A percentile compares a stretch with the other conserved stretches of the same genome.
These are phyloP conservation scores for Scheffersomyces coipomensis DNA, from an alignment of 805 yeast species.

Conservation along the genomic window DNA sequence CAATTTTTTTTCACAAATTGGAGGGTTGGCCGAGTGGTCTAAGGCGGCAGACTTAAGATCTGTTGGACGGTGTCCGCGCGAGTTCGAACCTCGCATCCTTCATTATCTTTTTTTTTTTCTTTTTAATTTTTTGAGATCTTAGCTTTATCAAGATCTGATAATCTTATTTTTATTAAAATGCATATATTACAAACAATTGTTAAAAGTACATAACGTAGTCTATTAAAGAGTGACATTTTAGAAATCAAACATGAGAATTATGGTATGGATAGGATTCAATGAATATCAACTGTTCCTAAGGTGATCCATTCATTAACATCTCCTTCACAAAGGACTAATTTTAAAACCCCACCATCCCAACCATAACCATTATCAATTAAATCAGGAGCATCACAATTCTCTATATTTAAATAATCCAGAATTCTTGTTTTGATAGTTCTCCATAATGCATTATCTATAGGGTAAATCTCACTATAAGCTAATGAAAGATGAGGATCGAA, in stretches of 20 bases:
- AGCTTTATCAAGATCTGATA: too few relatives aligned
- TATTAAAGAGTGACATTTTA: too few relatives aligned
- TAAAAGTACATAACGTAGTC: too few relatives aligned
- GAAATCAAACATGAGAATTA: too few relatives aligned
- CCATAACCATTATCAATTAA: constrained; percentile 37
- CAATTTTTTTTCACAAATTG: constrained; percentile 11
- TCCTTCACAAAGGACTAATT: constrained; percentile 69
- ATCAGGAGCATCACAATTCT: constrained; percentile 37
- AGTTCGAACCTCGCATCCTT: constrained; percentile 55
- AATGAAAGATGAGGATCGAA: constrained; percentile 74
- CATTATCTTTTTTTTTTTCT: constrained; percentile 28
- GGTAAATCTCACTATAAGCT: constrained; percentile 62
- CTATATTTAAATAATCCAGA: constrained; percentile 59
- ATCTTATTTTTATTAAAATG: too few relatives aligned
- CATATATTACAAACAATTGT: too few relatives aligned
- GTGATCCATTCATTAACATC: constrained; percentile 68
- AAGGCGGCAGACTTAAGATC: constrained; percentile 54
- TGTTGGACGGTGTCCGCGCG: constrained; percentile 52
- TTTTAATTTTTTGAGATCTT: neutral
- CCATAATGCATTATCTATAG: constrained; percentile 65
- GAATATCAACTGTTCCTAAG: constrained; percentile 52
- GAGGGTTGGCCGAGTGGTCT: constrained; percentile 56
- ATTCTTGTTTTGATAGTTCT: constrained; percentile 64
- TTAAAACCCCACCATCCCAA: constrained; percentile 70
- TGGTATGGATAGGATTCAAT: constrained; percentile 10